Evolutionary conservation across 2,329 filamentous ascomycete species (phyloP), one percentile per base, ranked within the genome.

Genomic region (Fusarium sp.): DNA sequence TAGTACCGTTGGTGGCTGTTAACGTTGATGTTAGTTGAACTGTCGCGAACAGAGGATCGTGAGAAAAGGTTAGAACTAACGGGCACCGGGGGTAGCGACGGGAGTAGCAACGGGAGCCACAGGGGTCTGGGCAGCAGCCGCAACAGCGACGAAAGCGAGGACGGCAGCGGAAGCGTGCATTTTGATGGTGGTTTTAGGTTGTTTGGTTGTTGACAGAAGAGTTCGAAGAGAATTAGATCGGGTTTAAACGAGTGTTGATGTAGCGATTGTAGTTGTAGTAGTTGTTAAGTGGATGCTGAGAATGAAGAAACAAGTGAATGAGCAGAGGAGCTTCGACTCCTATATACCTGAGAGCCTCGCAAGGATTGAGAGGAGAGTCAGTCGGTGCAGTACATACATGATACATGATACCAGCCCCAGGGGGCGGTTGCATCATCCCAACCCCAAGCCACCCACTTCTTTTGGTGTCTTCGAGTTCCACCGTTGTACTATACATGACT

Each of bases 91-190:
- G 47, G 69, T 77, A 59, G 71, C 34, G 28, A 70, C 48, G 44
- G 76, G 72, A 42, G 72, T 73, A 64, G 60, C 54, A 57, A 62
- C 68, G 26, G 76, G 70, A 36, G 61, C 64, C 54, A 75, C 72
- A 55, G 76, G 71, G 62, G 73, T 62, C 63, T 65, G 69, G 56
- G 69, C 59, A 68, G 74, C 77, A 64, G 72, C 39, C 58, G 75
- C 76, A 59, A 72, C 68, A 68, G 75, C 74, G 62, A 72, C 77
- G 65, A 79, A 72, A 67, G 75, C 74, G 73, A 79, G 66, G 66
- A 78, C 70, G 68, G 72, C 73, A 68, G 75, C 62, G 58, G 75
- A 77, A 67, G 67, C 67, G 67, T 69, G 77, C 77, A 78, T 78
- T 52, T 66, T 78, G 76, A 68, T 44, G 67, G 54, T 66, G 44